Percentiles rank a stretch among this genome's conserved stretches.
Conservation (phyloP, 192 early-diverging fungal genomes). For the Allomyces macrogynus region DNA sequence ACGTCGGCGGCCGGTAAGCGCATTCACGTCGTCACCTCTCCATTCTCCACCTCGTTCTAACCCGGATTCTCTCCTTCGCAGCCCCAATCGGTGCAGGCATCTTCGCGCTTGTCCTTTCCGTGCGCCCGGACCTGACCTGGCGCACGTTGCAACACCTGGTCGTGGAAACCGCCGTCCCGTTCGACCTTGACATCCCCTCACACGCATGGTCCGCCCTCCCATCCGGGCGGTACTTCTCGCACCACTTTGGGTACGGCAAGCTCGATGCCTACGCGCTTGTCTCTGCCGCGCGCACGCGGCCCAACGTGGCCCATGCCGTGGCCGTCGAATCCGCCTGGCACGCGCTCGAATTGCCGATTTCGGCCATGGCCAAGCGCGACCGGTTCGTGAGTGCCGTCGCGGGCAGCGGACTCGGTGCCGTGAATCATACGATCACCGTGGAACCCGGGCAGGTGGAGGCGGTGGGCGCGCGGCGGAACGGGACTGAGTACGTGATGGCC, state of each 20-base stretch:
- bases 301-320: slow-evolving; percentile 44
- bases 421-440: slow-evolving; percentile 13
- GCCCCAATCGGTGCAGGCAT: slow-evolving; percentile 83
- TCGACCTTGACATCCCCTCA: slow-evolving; percentile 32
- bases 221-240: slow-evolving; percentile 57
- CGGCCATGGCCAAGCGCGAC: too few species aligned
- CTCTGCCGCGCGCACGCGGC: slow-evolving; percentile 46
- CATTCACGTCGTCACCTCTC: too few species aligned
- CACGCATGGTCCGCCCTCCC: slow-evolving; percentile 40
- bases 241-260: slow-evolving; percentile 86
- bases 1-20: slow-evolving; percentile 57
- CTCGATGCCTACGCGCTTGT: slow-evolving; percentile 68
- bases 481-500: slow-evolving; percentile 72
- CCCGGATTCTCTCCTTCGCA: not conserved
- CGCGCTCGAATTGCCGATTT: slow-evolving; percentile 7
- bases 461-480: slow-evolving; percentile 17
- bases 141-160: slow-evolving; percentile 77
- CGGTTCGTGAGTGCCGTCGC: too few species aligned
- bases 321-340: slow-evolving; percentile 17
- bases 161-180: slow-evolving; percentile 51
- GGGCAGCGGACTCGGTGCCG: not conserved
- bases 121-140: slow-evolving; percentile 88
- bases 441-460: slow-evolving; percentile 21
- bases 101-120: slow-evolving; percentile 61
- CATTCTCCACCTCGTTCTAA: too few species aligned